phyloP scores from a whole-genome alignment of 2,329 filamentous ascomycete species.

The Penicillium hesseltinei region DNA sequence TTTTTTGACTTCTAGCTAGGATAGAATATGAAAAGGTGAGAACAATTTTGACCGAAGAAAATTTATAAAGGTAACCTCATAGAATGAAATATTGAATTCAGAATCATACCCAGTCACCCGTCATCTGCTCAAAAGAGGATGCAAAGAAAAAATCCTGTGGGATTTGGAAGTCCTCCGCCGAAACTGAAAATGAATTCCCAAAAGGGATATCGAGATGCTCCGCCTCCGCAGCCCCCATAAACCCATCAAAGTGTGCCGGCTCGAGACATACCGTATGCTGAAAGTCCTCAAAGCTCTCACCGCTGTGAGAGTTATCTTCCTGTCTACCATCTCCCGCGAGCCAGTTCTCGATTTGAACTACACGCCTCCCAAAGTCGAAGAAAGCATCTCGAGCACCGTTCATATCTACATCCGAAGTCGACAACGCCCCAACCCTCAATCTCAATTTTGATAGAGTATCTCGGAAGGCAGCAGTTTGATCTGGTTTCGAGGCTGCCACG shows the following conservation, averaged over 20 bases:
- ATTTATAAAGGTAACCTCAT: background rate
- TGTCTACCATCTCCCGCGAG: background rate
- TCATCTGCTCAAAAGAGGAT: background rate
- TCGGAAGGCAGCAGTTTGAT: background rate
- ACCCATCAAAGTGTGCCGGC: background rate
- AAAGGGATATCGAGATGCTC: background rate
- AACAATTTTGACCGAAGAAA: background rate
- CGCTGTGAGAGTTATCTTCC: background rate
- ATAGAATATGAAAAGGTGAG: background rate
- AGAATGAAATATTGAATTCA: no score
- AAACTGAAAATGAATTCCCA: background rate
- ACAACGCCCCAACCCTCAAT: background rate
- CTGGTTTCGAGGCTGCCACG: background rate
- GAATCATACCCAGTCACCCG: background rate
- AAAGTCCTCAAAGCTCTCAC: background rate
- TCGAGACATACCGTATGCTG: background rate
- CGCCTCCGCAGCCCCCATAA: background rate
- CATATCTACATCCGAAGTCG: background rate
- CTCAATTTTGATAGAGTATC: background rate
- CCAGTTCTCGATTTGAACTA: background rate
- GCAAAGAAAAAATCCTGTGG: background rate
- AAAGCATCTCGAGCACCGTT: background rate
- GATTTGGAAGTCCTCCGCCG: background rate
- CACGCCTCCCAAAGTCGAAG: background rate
- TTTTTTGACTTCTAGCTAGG: background rate